phyloP scores from a whole-genome alignment of 768 basidiomycete species.

The Hypholoma fasciculare region DNA sequence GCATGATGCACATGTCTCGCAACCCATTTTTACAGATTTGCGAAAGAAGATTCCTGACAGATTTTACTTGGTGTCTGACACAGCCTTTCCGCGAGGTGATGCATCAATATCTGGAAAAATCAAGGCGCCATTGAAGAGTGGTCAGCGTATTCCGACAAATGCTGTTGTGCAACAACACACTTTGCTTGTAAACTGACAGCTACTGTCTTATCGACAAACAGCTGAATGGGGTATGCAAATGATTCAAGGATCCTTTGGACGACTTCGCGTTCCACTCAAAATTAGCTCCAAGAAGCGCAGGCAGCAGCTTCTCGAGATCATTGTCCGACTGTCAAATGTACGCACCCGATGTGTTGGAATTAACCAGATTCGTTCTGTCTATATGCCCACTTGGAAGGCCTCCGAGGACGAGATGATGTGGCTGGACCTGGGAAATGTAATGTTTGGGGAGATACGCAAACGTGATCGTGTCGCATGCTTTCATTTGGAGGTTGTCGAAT shows the following conservation, averaged over 20 bases:
- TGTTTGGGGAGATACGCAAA: conserved; percentile 32
- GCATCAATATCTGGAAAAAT: conserved; percentile 21
- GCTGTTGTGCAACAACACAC: conserved; percentile 18
- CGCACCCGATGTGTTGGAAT: conserved; percentile 32
- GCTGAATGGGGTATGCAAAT: conserved; percentile 47
- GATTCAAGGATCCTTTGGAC: conserved; percentile 41
- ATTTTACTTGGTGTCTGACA: conserved; percentile 39
- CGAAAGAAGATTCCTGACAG: conserved; percentile 26
- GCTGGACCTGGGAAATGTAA: conserved; percentile 33
- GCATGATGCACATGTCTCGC: conserved; percentile 38
- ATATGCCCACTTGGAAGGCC: conserved; percentile 36
- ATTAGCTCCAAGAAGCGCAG: conserved; percentile 24
- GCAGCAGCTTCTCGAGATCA: conserved; percentile 33
- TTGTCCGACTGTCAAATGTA: conserved; percentile 34
- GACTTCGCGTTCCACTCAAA: conserved; percentile 35
- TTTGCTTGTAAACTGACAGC: conserved; percentile 30
- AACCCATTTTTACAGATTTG: conserved; percentile 30
- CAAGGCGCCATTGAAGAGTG: conserved; percentile 31
- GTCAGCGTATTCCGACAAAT: conserved; percentile 17
- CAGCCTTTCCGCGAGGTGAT: conserved; percentile 36
- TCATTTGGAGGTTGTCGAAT: conserved; percentile 24
- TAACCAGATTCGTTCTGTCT: conserved; percentile 42
- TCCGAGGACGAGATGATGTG: conserved; percentile 31
- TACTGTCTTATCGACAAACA: conserved; percentile 41
- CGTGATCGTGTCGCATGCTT: conserved; percentile 32